Base-by-base conservation (phyloP, 352 stramenopile species). In the Phytophthora brassicae region DNA sequence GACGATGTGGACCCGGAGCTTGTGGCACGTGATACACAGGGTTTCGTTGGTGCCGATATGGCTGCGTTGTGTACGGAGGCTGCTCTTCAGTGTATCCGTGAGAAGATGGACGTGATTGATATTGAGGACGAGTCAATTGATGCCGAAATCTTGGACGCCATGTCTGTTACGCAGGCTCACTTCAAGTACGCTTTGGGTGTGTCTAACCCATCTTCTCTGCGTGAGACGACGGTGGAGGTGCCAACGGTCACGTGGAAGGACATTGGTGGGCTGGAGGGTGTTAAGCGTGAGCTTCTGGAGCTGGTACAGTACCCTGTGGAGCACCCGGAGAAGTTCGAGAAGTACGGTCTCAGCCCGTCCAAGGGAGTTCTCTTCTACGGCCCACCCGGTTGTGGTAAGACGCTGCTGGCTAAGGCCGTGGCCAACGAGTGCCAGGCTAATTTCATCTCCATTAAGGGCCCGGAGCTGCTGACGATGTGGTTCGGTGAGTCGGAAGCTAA, bases 21-120 rank as follows among this genome's bases (percentile, higher is more conserved):
- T 23, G 98, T 99, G 76, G 97, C 97, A 11, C 89, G 95, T 48
- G 96, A 99, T 68, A 99, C 97, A 17, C 97, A 99, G 76, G 97
- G 98, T 64, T 99, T 99, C 70, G 97, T 99, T 17, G 97, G 97
- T 66, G 97, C 97, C 12, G 98, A 99, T 89, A 99, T 99, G 81
- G 97, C 97, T 22, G 96, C 97, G 8, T 84, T 99, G 35, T 99
- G 97, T 84, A 99, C 97, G 19, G 97, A 99, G 74, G 89, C 90
- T 24, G 96, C 97, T 31, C 94, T 99, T 80, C 96, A 99, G 80
- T 99, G 97, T 72, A 99, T 99, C 61, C 89, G 97, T 33, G 97
- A 99, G 75, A 99, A 99, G 89, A 99, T 99, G 97, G 97, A 99
- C 75, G 88, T 99, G 51, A 99, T 99, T 70, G 98, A 99, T 74